Evolutionary conservation across 345 rosid genomes (phyloP).

Genomic region (Cardamine resedifolia): DNA sequence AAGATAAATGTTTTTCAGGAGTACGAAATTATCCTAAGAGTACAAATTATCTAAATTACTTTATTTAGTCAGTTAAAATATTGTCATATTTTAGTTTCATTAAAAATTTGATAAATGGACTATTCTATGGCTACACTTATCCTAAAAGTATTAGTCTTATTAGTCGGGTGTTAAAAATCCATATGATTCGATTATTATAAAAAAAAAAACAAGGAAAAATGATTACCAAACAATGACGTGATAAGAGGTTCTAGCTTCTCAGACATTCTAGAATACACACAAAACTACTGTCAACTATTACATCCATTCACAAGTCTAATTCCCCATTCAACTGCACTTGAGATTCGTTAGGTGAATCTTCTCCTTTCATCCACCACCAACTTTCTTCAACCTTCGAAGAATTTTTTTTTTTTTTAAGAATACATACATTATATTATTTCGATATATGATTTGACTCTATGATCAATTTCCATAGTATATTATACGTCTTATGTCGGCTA

Average conservation of each 20-base stretch:
- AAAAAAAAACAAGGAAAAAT: not conserved
- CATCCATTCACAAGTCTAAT: not conserved
- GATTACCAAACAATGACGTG: conserved; percentile 8
- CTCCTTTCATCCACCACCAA: conserved; percentile 12
- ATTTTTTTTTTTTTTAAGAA: not conserved
- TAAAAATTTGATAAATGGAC: no score
- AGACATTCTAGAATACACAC: conserved; percentile 19
- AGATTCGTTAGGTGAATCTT: conserved; percentile 25
- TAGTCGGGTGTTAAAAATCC: no score
- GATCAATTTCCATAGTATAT: conserved; percentile 13
- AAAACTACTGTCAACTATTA: conserved; percentile 14
- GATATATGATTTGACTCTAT: conserved; percentile 12
- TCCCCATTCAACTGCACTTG: conserved; percentile 16
- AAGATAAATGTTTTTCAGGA: not conserved
- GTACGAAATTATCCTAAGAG: no score
- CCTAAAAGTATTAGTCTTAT: no score
- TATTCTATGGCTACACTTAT: no score
- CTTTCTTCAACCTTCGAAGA: not conserved
- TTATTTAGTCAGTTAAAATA: no score
- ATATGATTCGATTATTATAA: no score
- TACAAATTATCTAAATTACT: no score
- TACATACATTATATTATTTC: not conserved
- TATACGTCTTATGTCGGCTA: conserved; percentile 32
- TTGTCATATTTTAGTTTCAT: no score
- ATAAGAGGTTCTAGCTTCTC: conserved; percentile 7